Evolutionary conservation across 2,329 filamentous ascomycete species (phyloP), one percentile per base, ranked within the genome.

Genomic region (Setomelanomma holmii): DNA sequence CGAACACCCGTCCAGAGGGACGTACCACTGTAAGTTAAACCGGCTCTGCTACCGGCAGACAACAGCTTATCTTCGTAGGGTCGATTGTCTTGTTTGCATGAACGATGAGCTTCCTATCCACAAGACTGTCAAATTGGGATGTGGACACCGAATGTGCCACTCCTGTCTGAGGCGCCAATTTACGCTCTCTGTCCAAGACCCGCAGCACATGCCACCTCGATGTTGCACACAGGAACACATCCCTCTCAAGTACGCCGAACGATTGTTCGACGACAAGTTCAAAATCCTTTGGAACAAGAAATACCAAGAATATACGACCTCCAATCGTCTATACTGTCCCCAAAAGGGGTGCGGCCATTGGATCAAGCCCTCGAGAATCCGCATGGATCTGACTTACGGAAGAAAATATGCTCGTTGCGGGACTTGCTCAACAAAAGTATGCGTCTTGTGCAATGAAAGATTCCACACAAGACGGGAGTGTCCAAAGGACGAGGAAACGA

Each of bases 251-350:
- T 86, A 91, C 69, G 91, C 93, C 22, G 89, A 93, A 11, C 82
- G 82, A 20, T 78, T 95, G 6, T 92, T 96, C 67, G 84, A 90
- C 66, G 69, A 80, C 51, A 80, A 82, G 46, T 93, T 95, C 79
- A 93, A 95, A 76, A 85, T 81, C 60, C 80, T 80, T 1, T 96
- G 91, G 90, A 93, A 95, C 70, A 83, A 82, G 51, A 93, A 91
- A 66, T 95, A 88, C 67, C 80, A 86, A 62, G 90, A 96, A 69
- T 90, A 85, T 64, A 88, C 88, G 4, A 87, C 88, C 0, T 84
- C 83, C 44, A 90, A 90, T 68, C 85, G 89, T 39, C 80, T 93
- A 30, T 93, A 93, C 72, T 96, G 92, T 63, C 89, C 91, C 0
- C 81, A 81, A 1, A 81, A 82, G 45, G 82, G 82, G 38, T 96